phyloP scores from a whole-genome alignment of 2,329 filamentous ascomycete genomes.

The Aureobasidium sp. region DNA sequence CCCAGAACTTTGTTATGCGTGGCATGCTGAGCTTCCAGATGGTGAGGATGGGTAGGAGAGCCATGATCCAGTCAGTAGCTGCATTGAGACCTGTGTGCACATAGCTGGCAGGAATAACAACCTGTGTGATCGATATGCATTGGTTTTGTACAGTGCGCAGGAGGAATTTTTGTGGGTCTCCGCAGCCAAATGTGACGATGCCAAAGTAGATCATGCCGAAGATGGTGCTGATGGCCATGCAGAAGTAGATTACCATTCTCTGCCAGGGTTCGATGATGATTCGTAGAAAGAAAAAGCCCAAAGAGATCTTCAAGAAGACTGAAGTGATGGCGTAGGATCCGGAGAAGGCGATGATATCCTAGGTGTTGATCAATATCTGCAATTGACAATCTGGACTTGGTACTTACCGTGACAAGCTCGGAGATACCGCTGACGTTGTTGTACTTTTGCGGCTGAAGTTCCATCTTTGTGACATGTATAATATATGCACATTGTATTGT shows the following conservation, averaged over 20 bases:
- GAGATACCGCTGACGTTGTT: slow-evolving; percentile 2
- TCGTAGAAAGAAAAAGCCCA: slow-evolving; percentile 18
- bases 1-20: slow-evolving; percentile 14
- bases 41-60: slow-evolving; percentile 12
- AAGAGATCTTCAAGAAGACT: slow-evolving; percentile 16
- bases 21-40: slow-evolving; percentile 17
- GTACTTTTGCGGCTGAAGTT: slow-evolving; percentile 2
- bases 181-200: slow-evolving; percentile 7
- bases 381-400: too few relatives aligned
- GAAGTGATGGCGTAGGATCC: slow-evolving; percentile 13
- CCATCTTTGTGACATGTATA: background rate
- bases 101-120: slow-evolving; percentile 15
- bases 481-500: slow-evolving; percentile 9
- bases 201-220: slow-evolving; percentile 8
- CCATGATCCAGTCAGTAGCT: slow-evolving; percentile 17
- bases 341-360: slow-evolving; percentile 7
- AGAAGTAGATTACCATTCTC: background rate
- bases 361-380: background rate
- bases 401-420: background rate
- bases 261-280: slow-evolving; percentile 17
- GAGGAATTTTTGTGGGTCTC: background rate
- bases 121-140: slow-evolving; percentile 8
- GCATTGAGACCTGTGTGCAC: slow-evolving; percentile 15
- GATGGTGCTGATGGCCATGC: background rate
- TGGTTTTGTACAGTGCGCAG: slow-evolving; percentile 4